These are phyloP conservation scores for Tuber brumale DNA, from an alignment of 495 filamentous ascomycete genomes.

Conservation along the genomic window DNA sequence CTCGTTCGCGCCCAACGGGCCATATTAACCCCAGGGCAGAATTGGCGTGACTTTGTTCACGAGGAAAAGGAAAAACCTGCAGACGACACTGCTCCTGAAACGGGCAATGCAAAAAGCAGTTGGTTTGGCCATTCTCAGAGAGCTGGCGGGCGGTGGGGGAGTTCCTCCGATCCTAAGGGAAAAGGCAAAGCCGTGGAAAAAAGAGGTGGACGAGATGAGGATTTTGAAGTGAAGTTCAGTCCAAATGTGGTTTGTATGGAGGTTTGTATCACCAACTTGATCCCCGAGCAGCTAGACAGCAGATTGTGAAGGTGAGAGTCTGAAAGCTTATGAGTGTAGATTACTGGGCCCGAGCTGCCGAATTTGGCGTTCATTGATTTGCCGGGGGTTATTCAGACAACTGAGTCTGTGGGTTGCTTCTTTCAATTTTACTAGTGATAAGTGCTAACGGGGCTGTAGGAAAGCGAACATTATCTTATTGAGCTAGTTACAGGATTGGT, in stretches of 20 bases:
- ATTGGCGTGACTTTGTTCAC: constrained; percentile 31
- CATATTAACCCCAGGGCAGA: constrained; percentile 35
- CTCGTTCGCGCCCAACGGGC: constrained; percentile 39
- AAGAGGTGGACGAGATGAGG: constrained; percentile 18
- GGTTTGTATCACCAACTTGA: constrained; percentile 14
- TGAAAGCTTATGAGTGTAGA: constrained; percentile 18
- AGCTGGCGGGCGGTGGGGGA: background rate
- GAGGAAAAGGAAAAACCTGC: constrained; percentile 4
- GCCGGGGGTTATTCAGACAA: constrained; percentile 42
- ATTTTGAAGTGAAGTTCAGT: constrained; percentile 43
- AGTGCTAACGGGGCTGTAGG: constrained; percentile 21
- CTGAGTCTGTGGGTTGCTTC: constrained; percentile 36
- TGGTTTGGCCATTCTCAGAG: constrained; percentile 1
- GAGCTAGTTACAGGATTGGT: constrained; percentile 36
- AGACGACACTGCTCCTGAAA: background rate
- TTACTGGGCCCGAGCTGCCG: constrained; percentile 41
- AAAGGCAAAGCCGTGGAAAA: background rate
- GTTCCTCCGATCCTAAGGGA: background rate
- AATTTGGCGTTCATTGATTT: constrained; percentile 44
- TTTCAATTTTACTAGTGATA: background rate
- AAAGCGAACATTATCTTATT: constrained; percentile 40
- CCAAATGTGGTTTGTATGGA: constrained; percentile 44
- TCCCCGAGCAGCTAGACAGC: background rate
- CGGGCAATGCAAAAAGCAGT: background rate
- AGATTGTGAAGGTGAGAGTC: background rate